These are phyloP conservation scores for Globisporangium acanthophoron DNA, from an alignment of 352 stramenopile genomes.

Conservation along the genomic window DNA sequence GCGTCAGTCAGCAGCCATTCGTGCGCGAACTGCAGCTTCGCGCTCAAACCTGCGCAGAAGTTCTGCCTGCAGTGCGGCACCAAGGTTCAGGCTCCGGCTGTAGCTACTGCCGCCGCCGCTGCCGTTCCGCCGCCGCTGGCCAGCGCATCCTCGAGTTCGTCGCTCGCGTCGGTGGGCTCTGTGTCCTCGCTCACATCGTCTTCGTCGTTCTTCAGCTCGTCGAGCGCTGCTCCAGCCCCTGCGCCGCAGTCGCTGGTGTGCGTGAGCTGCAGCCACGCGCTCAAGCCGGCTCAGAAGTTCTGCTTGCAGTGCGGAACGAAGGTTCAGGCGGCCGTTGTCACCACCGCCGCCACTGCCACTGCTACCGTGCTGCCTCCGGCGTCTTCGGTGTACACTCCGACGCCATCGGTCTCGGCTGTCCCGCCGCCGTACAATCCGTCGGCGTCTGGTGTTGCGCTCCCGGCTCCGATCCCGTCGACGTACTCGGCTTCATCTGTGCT, in stretches of 20 bases:
- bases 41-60: constrained; percentile 60
- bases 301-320: constrained; percentile 78
- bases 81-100: constrained; percentile 23
- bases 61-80: constrained; percentile 79
- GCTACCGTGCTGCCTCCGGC: constrained; percentile 5
- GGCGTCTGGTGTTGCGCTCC: constrained; percentile 33
- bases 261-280: constrained; percentile 35
- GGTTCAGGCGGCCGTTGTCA: constrained; percentile 12
- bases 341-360: not conserved
- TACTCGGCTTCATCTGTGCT: constrained; percentile 28
- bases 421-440: constrained; percentile 24
- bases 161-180: not conserved
- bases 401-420: not conserved
- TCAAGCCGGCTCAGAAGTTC: constrained; percentile 70
- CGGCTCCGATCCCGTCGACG: constrained; percentile 49
- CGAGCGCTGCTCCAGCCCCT: constrained; percentile 14
- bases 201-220: constrained; percentile 11
- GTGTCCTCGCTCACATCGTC: constrained; percentile 8
- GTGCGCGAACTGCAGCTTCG: constrained; percentile 41
- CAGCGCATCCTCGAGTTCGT: not conserved
- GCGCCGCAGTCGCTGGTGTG: constrained; percentile 22
- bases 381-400: not conserved
- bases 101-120: not conserved
- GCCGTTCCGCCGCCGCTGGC: constrained; percentile 6
- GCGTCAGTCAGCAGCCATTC: constrained; percentile 12